Evolutionary conservation across 1,284 basidiomycete species (phyloP).

Genomic region (Trametes hirsuta): DNA sequence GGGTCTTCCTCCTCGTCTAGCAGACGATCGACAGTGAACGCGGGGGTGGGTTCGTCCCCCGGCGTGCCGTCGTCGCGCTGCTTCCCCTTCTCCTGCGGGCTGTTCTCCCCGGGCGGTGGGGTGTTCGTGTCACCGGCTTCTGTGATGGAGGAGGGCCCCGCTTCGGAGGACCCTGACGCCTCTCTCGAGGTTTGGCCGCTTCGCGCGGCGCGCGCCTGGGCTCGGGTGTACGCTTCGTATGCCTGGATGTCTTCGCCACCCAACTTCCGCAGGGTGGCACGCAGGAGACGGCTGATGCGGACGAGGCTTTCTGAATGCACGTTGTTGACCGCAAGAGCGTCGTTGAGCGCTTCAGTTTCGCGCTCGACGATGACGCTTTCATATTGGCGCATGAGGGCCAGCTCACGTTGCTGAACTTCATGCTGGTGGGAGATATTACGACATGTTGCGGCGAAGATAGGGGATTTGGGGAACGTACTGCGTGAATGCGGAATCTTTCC

Average conservation of each 20-base stretch:
- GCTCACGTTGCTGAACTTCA: conserved; percentile 92
- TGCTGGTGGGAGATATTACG: conserved; percentile 52
- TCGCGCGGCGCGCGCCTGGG: conserved; percentile 8
- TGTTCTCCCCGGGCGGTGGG: conserved; percentile 9
- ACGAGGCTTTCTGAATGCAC: conserved; percentile 72
- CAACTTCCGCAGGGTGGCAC: conserved; percentile 72
- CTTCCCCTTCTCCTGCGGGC: conserved; percentile 39
- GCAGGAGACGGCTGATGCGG: conserved; percentile 74
- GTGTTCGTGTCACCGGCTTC: background rate
- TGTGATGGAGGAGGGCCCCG: conserved; percentile 8
- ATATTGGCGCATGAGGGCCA: conserved; percentile 91
- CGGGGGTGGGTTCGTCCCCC: background rate
- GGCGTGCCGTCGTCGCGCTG: conserved; percentile 8
- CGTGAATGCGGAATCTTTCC: conserved; percentile 90
- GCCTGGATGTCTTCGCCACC: conserved; percentile 69
- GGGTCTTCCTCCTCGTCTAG: conserved; percentile 29
- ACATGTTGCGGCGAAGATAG: background rate
- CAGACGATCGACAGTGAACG: conserved; percentile 4
- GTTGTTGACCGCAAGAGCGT: conserved; percentile 64
- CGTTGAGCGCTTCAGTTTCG: conserved; percentile 73
- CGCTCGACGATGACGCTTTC: conserved; percentile 80
- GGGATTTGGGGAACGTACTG: conserved; percentile 59
- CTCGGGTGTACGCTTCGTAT: conserved; percentile 24
- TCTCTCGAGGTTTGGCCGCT: background rate
- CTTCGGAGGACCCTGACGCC: conserved; percentile 6